phyloP scores from a whole-genome alignment of 257 asterid genomes.

The Primulina tabacum region DNA sequence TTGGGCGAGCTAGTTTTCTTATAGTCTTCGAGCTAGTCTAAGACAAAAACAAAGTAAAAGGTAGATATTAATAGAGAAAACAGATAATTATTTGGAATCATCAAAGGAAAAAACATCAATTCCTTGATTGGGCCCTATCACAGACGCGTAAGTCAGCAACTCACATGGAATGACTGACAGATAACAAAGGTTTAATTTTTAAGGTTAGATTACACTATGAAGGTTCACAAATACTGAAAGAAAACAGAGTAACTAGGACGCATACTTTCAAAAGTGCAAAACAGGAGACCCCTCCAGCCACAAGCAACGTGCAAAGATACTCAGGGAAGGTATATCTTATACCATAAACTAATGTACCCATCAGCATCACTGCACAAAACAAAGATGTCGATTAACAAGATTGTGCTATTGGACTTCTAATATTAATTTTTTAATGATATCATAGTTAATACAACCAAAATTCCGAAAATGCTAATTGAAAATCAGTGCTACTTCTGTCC shows the following conservation, averaged over 20 bases:
- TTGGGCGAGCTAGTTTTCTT: constrained; percentile 89
- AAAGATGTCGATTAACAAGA: neutral
- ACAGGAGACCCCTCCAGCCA: constrained; percentile 93
- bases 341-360: constrained; percentile 95
- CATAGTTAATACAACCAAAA: neutral
- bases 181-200: no score
- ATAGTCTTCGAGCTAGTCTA: constrained; percentile 96
- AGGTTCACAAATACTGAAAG: neutral
- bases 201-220: neutral
- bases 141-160: no score
- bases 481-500: constrained; percentile 1
- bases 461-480: neutral
- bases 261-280: constrained; percentile 91
- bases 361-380: constrained; percentile 81
- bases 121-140: no score
- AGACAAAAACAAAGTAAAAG: constrained; percentile 18
- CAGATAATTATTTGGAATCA: neutral
- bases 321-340: constrained; percentile 84
- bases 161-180: no score
- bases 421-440: neutral
- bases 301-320: constrained; percentile 84
- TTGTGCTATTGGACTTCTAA: neutral
- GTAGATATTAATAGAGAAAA: neutral
- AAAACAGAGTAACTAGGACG: neutral
- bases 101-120: neutral